Percentiles rank a stretch among this genome's conserved stretches.
Evolutionary conservation across 768 basidiomycete genomes (phyloP).

Genomic region (Hortiboletus campestris): DNA sequence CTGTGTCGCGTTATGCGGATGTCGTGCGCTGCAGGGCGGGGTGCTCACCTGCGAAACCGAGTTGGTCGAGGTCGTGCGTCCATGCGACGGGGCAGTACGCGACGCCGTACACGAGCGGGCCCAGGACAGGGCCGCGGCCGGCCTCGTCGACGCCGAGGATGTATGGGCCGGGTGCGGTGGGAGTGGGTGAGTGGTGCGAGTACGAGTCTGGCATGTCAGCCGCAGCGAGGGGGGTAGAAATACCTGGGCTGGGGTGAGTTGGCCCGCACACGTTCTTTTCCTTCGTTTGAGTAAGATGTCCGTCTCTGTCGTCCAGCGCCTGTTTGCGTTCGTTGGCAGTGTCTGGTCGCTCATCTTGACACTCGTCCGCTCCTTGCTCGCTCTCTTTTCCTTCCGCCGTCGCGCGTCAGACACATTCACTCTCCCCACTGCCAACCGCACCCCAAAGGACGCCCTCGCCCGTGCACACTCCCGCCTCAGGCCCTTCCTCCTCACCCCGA

Average conservation of each 20-base stretch:
- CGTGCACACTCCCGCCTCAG: conserved; percentile 16
- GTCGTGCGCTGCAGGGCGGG: background rate
- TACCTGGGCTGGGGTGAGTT: background rate
- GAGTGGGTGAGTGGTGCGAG: conserved; percentile 71
- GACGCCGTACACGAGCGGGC: conserved; percentile 93
- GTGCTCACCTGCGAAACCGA: conserved; percentile 86
- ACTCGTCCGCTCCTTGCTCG: conserved; percentile 28
- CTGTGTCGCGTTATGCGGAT: conserved; percentile 38
- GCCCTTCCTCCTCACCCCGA: conserved; percentile 21
- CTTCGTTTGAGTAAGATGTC: conserved; percentile 7
- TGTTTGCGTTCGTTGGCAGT: conserved; percentile 12
- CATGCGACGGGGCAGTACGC: conserved; percentile 89
- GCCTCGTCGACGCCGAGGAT: conserved; percentile 99
- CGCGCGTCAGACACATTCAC: conserved; percentile 10
- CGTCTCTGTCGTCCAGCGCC: too few relatives aligned
- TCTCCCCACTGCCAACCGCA: conserved; percentile 4
- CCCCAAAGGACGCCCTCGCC: conserved; percentile 9
- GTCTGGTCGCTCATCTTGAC: conserved; percentile 27
- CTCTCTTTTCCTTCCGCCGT: conserved; percentile 17
- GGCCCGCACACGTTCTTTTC: too few relatives aligned
- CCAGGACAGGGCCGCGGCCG: conserved; percentile 92
- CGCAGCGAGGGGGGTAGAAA: conserved; percentile 7
- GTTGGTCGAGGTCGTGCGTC: conserved; percentile 63
- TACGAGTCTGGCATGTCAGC: conserved; percentile 53
- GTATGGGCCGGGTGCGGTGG: conserved; percentile 73